These are phyloP conservation scores for Marasmius oreades DNA, from an alignment of 1,284 basidiomycete genomes.

Conservation along the genomic window DNA sequence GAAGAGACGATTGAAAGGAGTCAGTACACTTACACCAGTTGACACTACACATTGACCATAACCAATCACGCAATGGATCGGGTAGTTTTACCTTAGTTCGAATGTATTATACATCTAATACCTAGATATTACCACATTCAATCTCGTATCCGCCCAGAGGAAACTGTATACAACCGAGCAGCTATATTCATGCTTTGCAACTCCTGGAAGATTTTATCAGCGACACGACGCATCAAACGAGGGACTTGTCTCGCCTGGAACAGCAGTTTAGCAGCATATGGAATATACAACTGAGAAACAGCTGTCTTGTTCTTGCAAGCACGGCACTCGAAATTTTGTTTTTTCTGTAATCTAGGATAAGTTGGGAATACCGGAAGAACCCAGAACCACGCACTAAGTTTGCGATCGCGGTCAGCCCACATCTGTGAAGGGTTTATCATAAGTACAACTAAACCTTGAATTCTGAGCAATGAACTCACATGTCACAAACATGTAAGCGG, in stretches of 20 bases:
- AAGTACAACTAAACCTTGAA: conserved; percentile 37
- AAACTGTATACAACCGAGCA: conserved; percentile 77
- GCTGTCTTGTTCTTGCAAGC: conserved; percentile 96
- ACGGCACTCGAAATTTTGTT: conserved; percentile 85
- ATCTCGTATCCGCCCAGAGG: conserved; percentile 78
- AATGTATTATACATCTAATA: conserved; percentile 48
- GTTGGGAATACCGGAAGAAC: background rate
- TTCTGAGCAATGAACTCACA: conserved; percentile 50
- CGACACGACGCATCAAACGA: background rate
- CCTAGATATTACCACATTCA: conserved; percentile 26
- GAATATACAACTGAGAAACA: conserved; percentile 87
- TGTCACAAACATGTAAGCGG: conserved; percentile 93
- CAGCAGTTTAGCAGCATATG: conserved; percentile 87
- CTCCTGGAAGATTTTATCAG: conserved; percentile 47
- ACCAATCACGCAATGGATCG: background rate
- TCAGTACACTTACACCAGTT: background rate
- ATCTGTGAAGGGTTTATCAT: background rate
- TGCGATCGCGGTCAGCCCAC: background rate
- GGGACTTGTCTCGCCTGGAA: conserved; percentile 66
- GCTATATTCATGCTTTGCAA: conserved; percentile 92
- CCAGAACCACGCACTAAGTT: background rate
- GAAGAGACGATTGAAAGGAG: background rate
- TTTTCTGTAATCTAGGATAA: conserved; percentile 51
- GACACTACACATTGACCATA: conserved; percentile 17
- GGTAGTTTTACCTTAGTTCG: conserved; percentile 24